phyloP scores from a whole-genome alignment of 1,284 basidiomycete species.

The Cryptococcus floricola region DNA sequence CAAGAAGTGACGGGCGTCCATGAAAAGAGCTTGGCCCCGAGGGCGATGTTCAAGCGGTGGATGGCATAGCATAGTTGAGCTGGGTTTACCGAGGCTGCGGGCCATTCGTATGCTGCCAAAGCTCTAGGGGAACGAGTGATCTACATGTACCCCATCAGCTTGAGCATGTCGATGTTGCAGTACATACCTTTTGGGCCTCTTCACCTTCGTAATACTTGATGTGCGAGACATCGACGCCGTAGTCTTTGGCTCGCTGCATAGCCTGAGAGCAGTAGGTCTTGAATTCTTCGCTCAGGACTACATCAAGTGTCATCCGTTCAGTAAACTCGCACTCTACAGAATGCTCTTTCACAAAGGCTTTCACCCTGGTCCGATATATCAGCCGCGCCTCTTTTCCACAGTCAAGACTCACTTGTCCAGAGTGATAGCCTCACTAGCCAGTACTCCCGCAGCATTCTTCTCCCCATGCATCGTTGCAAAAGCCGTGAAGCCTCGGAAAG shows the following conservation, averaged over 20 bases:
- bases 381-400: not conserved
- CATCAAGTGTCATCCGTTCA: constrained; percentile 30
- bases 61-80: constrained; percentile 33
- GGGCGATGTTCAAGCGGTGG: constrained; percentile 14
- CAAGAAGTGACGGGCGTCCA: constrained; percentile 15
- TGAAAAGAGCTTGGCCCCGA: constrained; percentile 23
- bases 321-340: constrained; percentile 35
- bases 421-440: constrained; percentile 25
- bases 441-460: constrained; percentile 25
- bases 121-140: constrained; percentile 3
- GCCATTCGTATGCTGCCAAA: constrained; percentile 20
- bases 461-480: constrained; percentile 33
- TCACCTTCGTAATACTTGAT: constrained; percentile 8
- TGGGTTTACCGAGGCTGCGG: constrained; percentile 37
- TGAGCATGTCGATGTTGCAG: not conserved
- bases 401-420: constrained; percentile 14
- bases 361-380: constrained; percentile 15
- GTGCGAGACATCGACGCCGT: constrained; percentile 4
- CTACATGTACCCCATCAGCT: not conserved
- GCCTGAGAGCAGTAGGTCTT: constrained; percentile 20
- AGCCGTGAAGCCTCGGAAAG: constrained; percentile 21
- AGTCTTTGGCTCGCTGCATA: constrained; percentile 10
- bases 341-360: constrained; percentile 26
- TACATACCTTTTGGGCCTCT: constrained; percentile 15
- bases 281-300: constrained; percentile 32